Conservation (phyloP, 495 filamentous ascomycete species). For the Hypoxylon trugodes region DNA sequence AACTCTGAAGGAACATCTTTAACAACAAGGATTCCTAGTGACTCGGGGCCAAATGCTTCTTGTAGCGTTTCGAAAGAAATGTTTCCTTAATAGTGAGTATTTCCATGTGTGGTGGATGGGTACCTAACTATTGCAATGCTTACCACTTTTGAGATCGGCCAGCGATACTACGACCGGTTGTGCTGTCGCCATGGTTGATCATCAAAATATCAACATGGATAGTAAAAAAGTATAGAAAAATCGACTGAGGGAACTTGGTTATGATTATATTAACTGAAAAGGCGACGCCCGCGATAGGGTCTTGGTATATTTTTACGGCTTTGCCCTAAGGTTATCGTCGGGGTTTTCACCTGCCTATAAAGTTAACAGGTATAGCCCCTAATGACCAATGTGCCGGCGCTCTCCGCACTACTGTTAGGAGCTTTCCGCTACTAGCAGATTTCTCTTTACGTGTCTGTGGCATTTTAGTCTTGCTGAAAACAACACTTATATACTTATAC, state of each 20-base stretch:
- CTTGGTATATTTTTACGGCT: conserved; percentile 15
- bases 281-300: neutral
- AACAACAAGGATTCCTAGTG: conserved; percentile 91
- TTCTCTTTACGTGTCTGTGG: neutral
- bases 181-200: conserved; percentile 35
- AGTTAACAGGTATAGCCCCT: neutral
- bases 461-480: neutral
- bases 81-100: conserved; percentile 60
- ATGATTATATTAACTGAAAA: neutral
- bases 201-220: neutral
- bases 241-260: neutral
- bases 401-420: conserved; percentile 16
- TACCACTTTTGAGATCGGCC: conserved; percentile 61
- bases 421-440: conserved; percentile 1
- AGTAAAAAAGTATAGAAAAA: neutral
- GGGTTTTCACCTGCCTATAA: conserved; percentile 11
- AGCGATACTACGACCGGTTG: conserved; percentile 62
- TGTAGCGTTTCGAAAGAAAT: conserved; percentile 78
- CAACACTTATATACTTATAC: too few relatives aligned
- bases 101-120: too few relatives aligned
- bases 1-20: conserved; percentile 81
- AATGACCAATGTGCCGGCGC: conserved; percentile 7
- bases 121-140: neutral
- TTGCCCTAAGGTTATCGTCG: conserved; percentile 35
- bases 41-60: conserved; percentile 89